Conservation (phyloP, 2,329 filamentous ascomycete genomes). For the Plenodomus lindquistii region DNA sequence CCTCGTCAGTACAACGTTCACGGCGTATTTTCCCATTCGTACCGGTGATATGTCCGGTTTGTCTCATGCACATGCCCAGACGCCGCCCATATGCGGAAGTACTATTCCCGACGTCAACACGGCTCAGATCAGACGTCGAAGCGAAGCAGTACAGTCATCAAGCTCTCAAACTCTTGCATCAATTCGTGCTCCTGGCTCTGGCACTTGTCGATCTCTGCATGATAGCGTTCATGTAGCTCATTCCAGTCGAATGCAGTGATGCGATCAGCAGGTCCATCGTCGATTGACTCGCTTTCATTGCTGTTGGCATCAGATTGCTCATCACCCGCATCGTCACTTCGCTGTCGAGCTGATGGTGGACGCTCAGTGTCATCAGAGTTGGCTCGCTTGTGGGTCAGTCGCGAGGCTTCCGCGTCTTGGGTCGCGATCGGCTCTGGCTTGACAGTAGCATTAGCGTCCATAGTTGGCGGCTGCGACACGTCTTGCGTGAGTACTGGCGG, state of each 20-base stretch:
- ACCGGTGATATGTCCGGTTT: constrained; percentile 77
- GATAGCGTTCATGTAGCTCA: constrained; percentile 72
- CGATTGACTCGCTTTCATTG: constrained; percentile 9
- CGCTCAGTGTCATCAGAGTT: constrained; percentile 31
- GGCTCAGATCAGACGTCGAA: neutral
- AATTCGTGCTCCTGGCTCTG: constrained; percentile 67
- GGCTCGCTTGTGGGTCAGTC: constrained; percentile 11
- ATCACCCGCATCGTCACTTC: constrained; percentile 13
- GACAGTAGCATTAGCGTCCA: constrained; percentile 14
- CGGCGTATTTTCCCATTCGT: constrained; percentile 7
- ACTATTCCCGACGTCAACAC: constrained; percentile 55
- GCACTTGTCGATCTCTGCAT: constrained; percentile 65
- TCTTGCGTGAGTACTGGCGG: constrained; percentile 10
- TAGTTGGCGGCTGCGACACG: constrained; percentile 4
- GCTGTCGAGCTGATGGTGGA: constrained; percentile 30
- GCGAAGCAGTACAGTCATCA: constrained; percentile 38
- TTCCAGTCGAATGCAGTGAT: constrained; percentile 73
- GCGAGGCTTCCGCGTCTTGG: constrained; percentile 9
- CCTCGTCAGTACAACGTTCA: neutral
- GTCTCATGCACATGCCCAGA: constrained; percentile 74
- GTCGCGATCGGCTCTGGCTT: constrained; percentile 17
- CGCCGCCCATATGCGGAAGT: constrained; percentile 78
- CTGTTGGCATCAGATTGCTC: constrained; percentile 7
- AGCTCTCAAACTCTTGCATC: constrained; percentile 65
- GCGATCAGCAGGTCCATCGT: constrained; percentile 30